Evolutionary conservation across 352 stramenopile genomes (phyloP), one percentile per base, ranked within the genome.

Genomic region (Phytophthora agathidicida): DNA sequence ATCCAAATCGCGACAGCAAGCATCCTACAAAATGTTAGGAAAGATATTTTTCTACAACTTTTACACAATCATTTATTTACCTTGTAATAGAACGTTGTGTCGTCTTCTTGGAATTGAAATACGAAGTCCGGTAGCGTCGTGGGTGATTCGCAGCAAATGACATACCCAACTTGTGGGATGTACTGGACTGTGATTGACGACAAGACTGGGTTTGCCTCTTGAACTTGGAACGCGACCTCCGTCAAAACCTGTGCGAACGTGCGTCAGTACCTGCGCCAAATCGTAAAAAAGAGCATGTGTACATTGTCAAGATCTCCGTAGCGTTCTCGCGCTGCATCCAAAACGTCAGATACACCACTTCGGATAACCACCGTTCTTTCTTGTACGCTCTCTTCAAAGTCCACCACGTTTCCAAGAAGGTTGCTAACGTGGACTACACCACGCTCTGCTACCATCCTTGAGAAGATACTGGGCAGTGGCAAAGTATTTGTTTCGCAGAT

Each of bases 101-200:
- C 83, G 37, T 93, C 85, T 76, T 94, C 85, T 80, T 94, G 84
- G 52, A 94, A 96, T 64, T 96, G 86, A 49, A 94, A 96, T 10
- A 90, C 70, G 30, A 96, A 96, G 36, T 88, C 81, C 16, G 83
- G 70, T 11, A 93, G 50, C 31, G 72, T 76, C 20, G 78, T 92
- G 8, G 75, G 68, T 5, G 80, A 77, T 52, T 92, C 78, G 38
- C 83, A 93, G 46, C 79, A 91, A 24, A 96, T 84, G 11, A 93
- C 85, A 63, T 94, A 96, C 9, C 87, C 87, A 27, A 94, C 79
- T 80, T 93, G 87, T 51, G 87, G 86, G 37, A 94, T 93, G 47
- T 93, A 96, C 54, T 94, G 80, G 23, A 94, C 79, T 11, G 82
- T 91, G 30, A 94, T 91, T 3, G 80, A 85, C 3, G 78, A 83